Conservation (phyloP, 208 protist genomes). For the Crithidia sp. region DNA sequence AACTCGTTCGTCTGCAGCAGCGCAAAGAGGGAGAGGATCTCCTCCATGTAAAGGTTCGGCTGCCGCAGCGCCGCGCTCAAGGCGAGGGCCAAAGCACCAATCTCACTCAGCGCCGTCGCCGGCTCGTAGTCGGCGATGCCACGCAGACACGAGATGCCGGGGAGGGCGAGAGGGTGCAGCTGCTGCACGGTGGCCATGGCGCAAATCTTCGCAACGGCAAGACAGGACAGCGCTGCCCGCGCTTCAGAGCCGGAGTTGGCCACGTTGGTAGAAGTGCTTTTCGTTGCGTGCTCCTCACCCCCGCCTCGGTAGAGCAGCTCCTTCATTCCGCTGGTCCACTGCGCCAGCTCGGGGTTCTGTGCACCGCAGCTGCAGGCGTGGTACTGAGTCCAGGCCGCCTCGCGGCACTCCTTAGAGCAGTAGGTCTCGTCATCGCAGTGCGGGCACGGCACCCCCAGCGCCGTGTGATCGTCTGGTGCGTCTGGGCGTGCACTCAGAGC, state of each 20-base stretch:
- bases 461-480: neutral
- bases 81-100: conserved; percentile 73
- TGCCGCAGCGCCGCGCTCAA: conserved; percentile 68
- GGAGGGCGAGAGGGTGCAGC: conserved; percentile 73
- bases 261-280: neutral
- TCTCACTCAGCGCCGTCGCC: conserved; percentile 70
- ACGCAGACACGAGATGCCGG: conserved; percentile 50
- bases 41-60: conserved; percentile 86
- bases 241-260: conserved; percentile 41
- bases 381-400: conserved; percentile 74
- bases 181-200: conserved; percentile 81
- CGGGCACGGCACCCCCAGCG: conserved; percentile 42
- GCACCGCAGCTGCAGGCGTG: conserved; percentile 80
- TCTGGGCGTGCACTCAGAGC: conserved; percentile 21
- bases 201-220: conserved; percentile 80
- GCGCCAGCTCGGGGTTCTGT: conserved; percentile 54
- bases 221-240: conserved; percentile 68
- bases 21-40: conserved; percentile 85
- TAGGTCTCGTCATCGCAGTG: conserved; percentile 73
- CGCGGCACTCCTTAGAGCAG: conserved; percentile 69
- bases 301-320: conserved; percentile 36
- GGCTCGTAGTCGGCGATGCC: conserved; percentile 81
- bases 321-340: conserved; percentile 60
- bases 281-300: neutral
- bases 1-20: conserved; percentile 90